Base-by-base conservation (phyloP, 371 early-diverging fungal species). In the Mortierella sp. region DNA sequence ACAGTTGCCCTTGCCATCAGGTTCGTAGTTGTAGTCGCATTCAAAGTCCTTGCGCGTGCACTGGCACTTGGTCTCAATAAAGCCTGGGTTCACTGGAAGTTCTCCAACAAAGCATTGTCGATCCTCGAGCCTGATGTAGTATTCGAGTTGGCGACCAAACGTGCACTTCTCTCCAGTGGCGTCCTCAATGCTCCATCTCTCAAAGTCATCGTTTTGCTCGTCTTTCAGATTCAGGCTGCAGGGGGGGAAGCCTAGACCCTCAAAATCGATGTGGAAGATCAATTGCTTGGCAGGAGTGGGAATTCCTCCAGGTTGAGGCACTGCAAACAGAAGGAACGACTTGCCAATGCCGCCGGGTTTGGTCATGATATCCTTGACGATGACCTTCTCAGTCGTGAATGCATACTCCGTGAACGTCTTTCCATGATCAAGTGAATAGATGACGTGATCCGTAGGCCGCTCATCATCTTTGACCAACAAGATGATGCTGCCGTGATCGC, bases 21-120 rank as follows among this genome's bases (percentile, higher is more conserved):
- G 90, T 14, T 86, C 84, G 79, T 85, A 92, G 76, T 94, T 94
- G 74, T 84, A 92, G 63, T 92, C 93, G 79, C 94, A 98, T 81
- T 98, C 97, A 80, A 87, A 98, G 76, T 98, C 98, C 40, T 78
- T 81, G 43, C 67, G 80, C 0, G 91, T 86, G 74, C 98, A 98
- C 13, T 83, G 73, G 73, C 98, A 98, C 25, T 84, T 83, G 16
- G 78, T 82, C 2, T 84, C 77, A 7, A 83, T 80, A 48, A 76
- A 71, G 37, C 84, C 84, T 2, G 90, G 88, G 31, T 90, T 84
- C n/a, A 82, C 74, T 47, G 90, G 83, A 62, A 89, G 88, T 45
- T 90, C 84, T 3, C 91, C 94, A 22, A 96, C 88, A 57, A 85
- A 93, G 76, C 98, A 98, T 51, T 87, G 79, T 21, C 78, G 84